Evolutionary conservation across 2,329 filamentous ascomycete genomes (phyloP), one percentile per base, ranked within the genome.

Genomic region (Colletotrichum lentis): DNA sequence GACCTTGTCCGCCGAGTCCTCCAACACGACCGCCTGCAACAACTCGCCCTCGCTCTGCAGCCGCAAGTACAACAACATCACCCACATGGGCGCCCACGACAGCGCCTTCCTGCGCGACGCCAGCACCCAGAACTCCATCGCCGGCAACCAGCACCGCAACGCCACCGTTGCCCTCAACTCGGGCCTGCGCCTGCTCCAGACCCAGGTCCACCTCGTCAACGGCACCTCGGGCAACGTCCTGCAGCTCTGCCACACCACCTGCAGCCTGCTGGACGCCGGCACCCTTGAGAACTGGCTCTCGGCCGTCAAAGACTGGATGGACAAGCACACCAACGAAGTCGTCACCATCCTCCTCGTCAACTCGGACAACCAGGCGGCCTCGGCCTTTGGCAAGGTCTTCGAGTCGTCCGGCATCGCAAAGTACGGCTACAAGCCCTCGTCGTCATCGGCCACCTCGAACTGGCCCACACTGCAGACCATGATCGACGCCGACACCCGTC

Each of bases 41-140:
- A 95, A 95, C 82, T 93, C 91, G 0, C 91, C 91, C 0, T 80
- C 84, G 50, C 85, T 96, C 47, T 96, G 93, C 82, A 82, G 80
- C 69, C 87, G 87, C 71, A 80, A 86, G 20, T 96, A 96, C 81
- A 89, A 88, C 80, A 88, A 91, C 72, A 86, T 96, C 73, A 94
- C 92, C 3, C 86, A 94, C 77, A 86, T 95, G 74, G 91, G 91
- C 24, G 91, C 90, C 20, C 92, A 94, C 80, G 86, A 94, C 79
- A 89, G 87, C 69, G 84, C 91, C 12, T 94, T 94, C 76, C 77
- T 94, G 50, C 84, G 90, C 57, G 89, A 93, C 73, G 77, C 80
- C 31, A 84, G 83, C 63, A 90, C 88, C 0, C 81, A 80, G 69
- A 86, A 90, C 77, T 88, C 87, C 31, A 77, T 88, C 3, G 85